Percentiles rank a stretch among this genome's conserved stretches.
phyloP scores from a whole-genome alignment of 495 filamentous ascomycete species.

The Neurospora cerealis region DNA sequence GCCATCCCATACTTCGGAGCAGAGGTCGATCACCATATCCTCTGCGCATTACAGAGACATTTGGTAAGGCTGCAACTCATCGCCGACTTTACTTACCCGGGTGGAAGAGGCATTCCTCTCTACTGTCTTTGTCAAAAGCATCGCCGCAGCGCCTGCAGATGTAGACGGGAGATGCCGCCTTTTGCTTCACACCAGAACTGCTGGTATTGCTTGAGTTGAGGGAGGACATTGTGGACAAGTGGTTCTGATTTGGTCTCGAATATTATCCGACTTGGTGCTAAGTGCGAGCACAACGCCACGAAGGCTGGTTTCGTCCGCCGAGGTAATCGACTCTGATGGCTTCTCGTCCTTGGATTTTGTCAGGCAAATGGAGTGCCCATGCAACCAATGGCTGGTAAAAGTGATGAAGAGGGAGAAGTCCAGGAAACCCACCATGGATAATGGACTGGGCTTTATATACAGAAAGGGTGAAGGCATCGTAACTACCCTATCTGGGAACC shows the following conservation, averaged over 20 bases:
- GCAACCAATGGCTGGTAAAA: too few species aligned
- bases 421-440: too few species aligned
- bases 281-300: neutral
- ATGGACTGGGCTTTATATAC: too few species aligned
- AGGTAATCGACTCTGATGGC: neutral
- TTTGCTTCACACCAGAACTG: neutral
- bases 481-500: too few species aligned
- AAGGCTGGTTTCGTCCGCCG: neutral
- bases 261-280: neutral
- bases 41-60: neutral
- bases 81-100: neutral
- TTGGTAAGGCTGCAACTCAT: neutral
- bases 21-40: neutral
- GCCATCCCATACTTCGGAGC: rapidly evolving
- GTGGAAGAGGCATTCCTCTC: neutral
- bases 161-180: neutral
- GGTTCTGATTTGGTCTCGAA: neutral
- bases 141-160: neutral
- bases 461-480: too few species aligned
- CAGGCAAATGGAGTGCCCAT: too few species aligned
- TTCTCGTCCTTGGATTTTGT: neutral
- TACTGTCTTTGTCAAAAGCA: neutral
- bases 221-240: neutral
- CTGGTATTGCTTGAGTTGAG: too few species aligned
- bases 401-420: too few species aligned